Percentiles rank a stretch among this genome's conserved stretches.
These are phyloP conservation scores for Fusarium longipes DNA, from an alignment of 2,329 filamentous ascomycete genomes.

Conservation along the genomic window DNA sequence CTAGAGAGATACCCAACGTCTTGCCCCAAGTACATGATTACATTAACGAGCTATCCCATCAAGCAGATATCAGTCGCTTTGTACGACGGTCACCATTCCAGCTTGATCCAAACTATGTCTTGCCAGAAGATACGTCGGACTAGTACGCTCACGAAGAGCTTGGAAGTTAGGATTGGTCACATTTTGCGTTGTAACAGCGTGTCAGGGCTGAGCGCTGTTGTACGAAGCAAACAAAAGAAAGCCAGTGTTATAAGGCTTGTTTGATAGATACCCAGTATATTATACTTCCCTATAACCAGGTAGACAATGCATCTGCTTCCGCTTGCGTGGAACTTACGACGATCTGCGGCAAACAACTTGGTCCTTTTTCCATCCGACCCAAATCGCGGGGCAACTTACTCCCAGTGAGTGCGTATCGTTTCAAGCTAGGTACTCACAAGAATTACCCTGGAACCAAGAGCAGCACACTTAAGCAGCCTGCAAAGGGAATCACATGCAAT, in stretches of 20 bases:
- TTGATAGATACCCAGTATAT: conserved; percentile 18
- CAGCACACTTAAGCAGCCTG: no score
- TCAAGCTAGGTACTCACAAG: neutral
- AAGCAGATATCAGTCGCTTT: conserved; percentile 71
- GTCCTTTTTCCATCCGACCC: neutral
- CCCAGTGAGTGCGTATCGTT: neutral
- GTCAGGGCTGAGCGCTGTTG: neutral
- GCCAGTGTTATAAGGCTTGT: conserved; percentile 1
- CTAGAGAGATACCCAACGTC: conserved; percentile 56
- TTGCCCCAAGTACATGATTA: conserved; percentile 72
- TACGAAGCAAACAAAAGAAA: neutral
- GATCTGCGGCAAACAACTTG: neutral
- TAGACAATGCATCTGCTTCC: neutral
- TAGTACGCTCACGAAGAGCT: neutral
- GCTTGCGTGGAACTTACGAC: neutral
- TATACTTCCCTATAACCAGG: neutral
- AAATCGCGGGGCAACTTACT: neutral
- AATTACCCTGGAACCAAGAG: neutral
- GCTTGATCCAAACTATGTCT: conserved; percentile 48
- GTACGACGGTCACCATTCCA: conserved; percentile 65
- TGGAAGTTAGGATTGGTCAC: neutral
- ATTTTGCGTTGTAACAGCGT: neutral
- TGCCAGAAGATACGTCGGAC: conserved; percentile 1
- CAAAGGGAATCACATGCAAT: neutral
- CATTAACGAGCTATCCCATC: conserved; percentile 64